A percentile compares a stretch with the other conserved stretches of the same genome.
These are phyloP conservation scores for Protomyces lactucae-debilis DNA, from an alignment of 1,139 yeast species.

Conservation along the genomic window DNA sequence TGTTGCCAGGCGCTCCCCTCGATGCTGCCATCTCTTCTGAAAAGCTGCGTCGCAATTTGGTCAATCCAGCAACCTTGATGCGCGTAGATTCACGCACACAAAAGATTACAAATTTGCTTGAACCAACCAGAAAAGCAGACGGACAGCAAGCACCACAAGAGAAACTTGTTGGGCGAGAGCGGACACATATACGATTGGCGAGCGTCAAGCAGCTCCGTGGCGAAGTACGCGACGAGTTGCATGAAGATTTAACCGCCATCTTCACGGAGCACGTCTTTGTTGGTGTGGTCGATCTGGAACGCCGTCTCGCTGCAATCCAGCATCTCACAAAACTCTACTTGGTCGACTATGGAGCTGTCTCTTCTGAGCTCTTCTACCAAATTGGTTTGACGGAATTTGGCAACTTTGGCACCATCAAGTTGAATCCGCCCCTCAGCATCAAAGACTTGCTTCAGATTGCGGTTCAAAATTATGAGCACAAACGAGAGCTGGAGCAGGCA, in stretches of 20 bases:
- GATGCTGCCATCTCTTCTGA: constrained; percentile 14
- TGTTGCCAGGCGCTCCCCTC: constrained; percentile 14
- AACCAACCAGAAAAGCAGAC: constrained; percentile 3
- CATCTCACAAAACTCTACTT: constrained; percentile 69
- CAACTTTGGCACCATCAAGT: constrained; percentile 64
- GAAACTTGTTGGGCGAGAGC: constrained; percentile 28
- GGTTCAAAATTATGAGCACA: constrained; percentile 34
- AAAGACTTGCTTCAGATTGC: constrained; percentile 38
- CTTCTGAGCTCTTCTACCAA: constrained; percentile 73
- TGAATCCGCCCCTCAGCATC: constrained; percentile 41
- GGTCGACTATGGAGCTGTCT: constrained; percentile 70
- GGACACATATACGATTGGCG: constrained; percentile 40
- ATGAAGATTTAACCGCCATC: constrained; percentile 57
- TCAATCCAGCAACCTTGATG: constrained; percentile 6
- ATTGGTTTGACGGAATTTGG: constrained; percentile 70
- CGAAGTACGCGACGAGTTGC: constrained; percentile 48
- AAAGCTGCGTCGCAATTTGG: not conserved
- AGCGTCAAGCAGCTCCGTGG: constrained; percentile 55
- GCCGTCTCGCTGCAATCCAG: constrained; percentile 75
- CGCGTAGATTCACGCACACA: constrained; percentile 34
- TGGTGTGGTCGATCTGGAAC: constrained; percentile 71
- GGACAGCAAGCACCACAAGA: constrained; percentile 2
- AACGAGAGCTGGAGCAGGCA: not conserved
- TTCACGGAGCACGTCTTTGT: constrained; percentile 69
- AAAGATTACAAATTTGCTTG: constrained; percentile 32